Conservation (phyloP, 352 stramenopile genomes). For the Globisporangium rhizosaccharum region DNA sequence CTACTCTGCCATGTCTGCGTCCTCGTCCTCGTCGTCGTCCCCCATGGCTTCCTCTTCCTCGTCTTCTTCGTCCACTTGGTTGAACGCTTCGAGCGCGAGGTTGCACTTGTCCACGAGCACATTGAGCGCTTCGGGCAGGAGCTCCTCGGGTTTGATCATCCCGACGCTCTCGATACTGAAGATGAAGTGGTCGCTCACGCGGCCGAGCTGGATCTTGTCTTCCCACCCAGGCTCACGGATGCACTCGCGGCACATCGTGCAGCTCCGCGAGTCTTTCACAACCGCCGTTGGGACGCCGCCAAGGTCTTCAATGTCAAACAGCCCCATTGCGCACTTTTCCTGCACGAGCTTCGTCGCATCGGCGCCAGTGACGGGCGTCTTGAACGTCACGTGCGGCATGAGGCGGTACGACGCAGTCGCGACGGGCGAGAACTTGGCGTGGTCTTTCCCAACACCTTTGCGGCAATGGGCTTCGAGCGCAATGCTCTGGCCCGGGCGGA, state of each 20-base stretch:
- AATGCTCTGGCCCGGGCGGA: slow-evolving; percentile 95
- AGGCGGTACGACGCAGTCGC: slow-evolving; percentile 94
- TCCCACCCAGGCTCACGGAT: slow-evolving; percentile 87
- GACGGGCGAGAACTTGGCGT: slow-evolving; percentile 97
- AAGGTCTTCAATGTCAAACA: slow-evolving; percentile 92
- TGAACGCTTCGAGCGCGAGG: slow-evolving; percentile 77
- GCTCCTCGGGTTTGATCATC: slow-evolving; percentile 83
- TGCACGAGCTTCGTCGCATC: slow-evolving; percentile 58
- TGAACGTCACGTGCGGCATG: slow-evolving; percentile 81
- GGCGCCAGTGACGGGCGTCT: slow-evolving; percentile 49
- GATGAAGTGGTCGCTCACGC: slow-evolving; percentile 96
- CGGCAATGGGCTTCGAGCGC: slow-evolving; percentile 93
- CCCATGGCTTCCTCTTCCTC: slow-evolving; percentile 48
- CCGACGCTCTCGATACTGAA: slow-evolving; percentile 86
- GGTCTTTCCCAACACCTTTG: slow-evolving; percentile 95
- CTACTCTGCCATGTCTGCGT: slow-evolving; percentile 41
- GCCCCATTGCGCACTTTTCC: slow-evolving; percentile 66
- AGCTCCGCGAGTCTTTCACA: slow-evolving; percentile 83
- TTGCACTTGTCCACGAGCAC: slow-evolving; percentile 83
- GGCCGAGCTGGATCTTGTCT: slow-evolving; percentile 86
- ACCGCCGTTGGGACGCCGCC: slow-evolving; percentile 62
- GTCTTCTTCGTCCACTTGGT: slow-evolving; percentile 36
- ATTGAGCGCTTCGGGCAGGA: slow-evolving; percentile 71
- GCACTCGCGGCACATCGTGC: slow-evolving; percentile 97
- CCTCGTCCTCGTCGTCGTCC: slow-evolving; percentile 36